Evolutionary conservation across 2,329 filamentous ascomycete genomes (phyloP), one percentile per base, ranked within the genome.

Genomic region (Xylariaceae sp.): DNA sequence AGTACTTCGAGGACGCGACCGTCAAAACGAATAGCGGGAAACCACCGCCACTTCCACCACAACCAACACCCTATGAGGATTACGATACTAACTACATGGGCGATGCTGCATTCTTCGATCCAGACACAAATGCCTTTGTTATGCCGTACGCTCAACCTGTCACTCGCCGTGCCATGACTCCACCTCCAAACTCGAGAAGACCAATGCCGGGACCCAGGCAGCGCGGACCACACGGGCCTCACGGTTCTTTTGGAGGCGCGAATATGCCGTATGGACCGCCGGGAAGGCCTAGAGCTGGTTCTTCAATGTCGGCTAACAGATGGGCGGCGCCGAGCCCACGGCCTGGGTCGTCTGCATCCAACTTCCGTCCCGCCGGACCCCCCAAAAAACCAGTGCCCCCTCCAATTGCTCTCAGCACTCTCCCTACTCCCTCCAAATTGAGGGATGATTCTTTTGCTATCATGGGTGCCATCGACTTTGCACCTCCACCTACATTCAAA

Each of bases 111-210:
- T 87, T 84, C 69, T 89, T 86, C 56, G 87, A 90, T 64, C 84
- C 88, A 7, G 81, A 85, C 10, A 82, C 81, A 32, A 87, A 87
- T 66, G 81, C 87, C 19, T 93, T 92, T 67, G 84, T 92, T 56
- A 88, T 89, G 82, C 86, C 93, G 2, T 97, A 89, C 65, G 90
- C 93, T 10, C 86, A 97, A 73, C 91, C 91, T 10, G 84, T 96
- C 16, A 88, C 86, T 61, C 90, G 93, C 66, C 90, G 93, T 68
- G 93, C 93, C 50, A 97, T 98, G 93, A 98, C 93, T 19, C 93
- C 93, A 50, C 93, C 93, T 18, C 93, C 93, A 1, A 78, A 53
- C 44, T 65, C 62, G 48, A 64, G 70, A 48, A 67, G 70, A 32
- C 70, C 69, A 10, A 74, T 75, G 70, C 70, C 70, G 20, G 68